Evolutionary conservation across 176 grass and related monocot genomes (phyloP), one percentile per base, ranked within the genome.

Genomic region (Cenchrus fungigraminus): DNA sequence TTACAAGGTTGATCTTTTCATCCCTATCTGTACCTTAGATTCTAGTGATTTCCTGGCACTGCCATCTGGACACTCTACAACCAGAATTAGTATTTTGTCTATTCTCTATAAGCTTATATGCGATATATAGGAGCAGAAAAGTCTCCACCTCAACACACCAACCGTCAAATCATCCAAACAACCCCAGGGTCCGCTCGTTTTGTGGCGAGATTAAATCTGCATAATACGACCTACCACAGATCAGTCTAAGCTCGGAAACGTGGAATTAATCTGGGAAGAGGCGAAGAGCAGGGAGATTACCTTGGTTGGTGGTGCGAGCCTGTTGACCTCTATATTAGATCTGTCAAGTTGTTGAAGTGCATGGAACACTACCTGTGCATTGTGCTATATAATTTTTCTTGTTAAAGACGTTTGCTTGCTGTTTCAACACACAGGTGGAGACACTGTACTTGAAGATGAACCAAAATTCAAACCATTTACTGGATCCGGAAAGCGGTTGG

Each of bases 391-490:
- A 8, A 63, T 43, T 73, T 55, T 65, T 54, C 52, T 53, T 28
- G 77, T 89, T 44, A 61, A 54, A 71, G 75, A 79, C 1, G 5
- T 15, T 22, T 51, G 4, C 16, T 79, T 71, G 34, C 0, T 69
- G 31, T 84, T 71, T 0, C 4, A 56, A 55, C 10, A 37, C 16
- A 9, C 78, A 92, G 88, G 56, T 85, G 51, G 84, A 79, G 89
- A 85, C 3, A 37, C 82, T 56, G 1, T 8, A 47, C 63, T 70
- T 59, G 91, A 90, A 76, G 87, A 84, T 22, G 83, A 92, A 66
- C 83, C 74, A 19, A 95, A 79, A 83, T 94, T 98, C 76, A 95
- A 83, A 71, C 81, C 93, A 53, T 98, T 95, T 80, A 95, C 83
- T 82, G 93, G 93, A 32, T 76, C 45, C 28, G 86, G 87, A 65